A percentile compares a stretch with the other conserved stretches of the same genome.
Evolutionary conservation across 148 eudicot genomes (phyloP).

Genomic region (Chenopodium berlandieri): DNA sequence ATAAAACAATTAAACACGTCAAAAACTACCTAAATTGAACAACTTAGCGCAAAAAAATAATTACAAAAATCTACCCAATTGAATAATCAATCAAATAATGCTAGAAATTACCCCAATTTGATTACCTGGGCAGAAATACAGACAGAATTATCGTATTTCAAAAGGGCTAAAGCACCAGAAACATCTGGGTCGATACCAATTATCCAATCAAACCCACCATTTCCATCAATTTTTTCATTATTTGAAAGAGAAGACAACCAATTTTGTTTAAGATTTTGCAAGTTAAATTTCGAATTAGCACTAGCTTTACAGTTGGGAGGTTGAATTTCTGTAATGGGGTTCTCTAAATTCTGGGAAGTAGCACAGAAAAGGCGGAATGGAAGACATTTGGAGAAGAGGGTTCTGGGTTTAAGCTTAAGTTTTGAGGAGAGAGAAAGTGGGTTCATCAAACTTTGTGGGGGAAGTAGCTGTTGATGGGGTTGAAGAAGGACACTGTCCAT

Average conservation of each 20-base stretch:
- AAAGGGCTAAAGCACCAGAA: conserved; percentile 75
- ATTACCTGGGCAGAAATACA: conserved; percentile 23
- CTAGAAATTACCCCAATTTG: neutral
- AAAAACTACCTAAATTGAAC: neutral
- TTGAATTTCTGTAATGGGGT: conserved; percentile 22
- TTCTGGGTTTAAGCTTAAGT: conserved; percentile 23
- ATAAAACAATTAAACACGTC: neutral
- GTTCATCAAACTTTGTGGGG: conserved; percentile 32
- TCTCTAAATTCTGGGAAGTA: conserved; percentile 20
- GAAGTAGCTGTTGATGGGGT: conserved; percentile 13
- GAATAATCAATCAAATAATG: neutral
- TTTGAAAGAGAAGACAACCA: conserved; percentile 65
- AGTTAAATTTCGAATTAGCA: conserved; percentile 8
- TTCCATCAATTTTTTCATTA: neutral
- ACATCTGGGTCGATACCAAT: conserved; percentile 93
- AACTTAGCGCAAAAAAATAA: neutral
- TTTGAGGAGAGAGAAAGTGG: conserved; percentile 26
- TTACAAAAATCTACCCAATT: neutral
- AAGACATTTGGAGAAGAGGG: conserved; percentile 21
- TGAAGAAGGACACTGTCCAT: conserved; percentile 32
- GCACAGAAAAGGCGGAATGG: conserved; percentile 23
- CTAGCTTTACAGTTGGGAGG: conserved; percentile 21
- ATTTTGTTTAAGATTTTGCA: conserved; percentile 41
- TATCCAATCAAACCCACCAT: conserved; percentile 45
- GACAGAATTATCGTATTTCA: conserved; percentile 44